Base-by-base conservation (phyloP, 148 eudicot species). In the Rhododendron kiyosumense region DNA sequence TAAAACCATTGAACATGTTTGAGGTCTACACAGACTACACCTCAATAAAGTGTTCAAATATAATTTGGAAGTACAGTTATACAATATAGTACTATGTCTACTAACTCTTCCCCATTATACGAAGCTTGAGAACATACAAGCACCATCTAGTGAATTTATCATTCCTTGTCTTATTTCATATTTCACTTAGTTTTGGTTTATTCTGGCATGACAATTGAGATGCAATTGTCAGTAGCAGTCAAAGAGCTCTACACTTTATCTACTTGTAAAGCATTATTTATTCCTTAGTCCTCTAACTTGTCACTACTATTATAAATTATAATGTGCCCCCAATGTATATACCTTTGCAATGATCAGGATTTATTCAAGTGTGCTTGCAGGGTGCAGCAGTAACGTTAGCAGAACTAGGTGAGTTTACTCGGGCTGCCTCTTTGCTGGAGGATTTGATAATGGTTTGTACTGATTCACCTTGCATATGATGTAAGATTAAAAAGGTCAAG, bases 301-400 rank as follows among this genome's bases (percentile, higher is more conserved):
- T 84, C 48, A 17, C 80, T 51, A 30, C 49, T 10, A 45, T 74
- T 46, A 22, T 74, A 34, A 13, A 45, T 74, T 46, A 22, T 74
- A 34, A 13, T 36, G 24, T 49, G 5, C 5, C 26, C 6, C 43
- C 7, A 41, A 41, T 41, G 43, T 41, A 41, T 41, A 41, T 41
- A 41, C 43, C 43, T 5, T 41, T 79, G 78, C 20, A 74, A 71
- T 43, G 71, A 28, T 45, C 80, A 14, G 22, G 38, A 36, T 77
- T 51, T 59, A 36, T 77, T 38, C 46, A 46, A 67, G 63, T 52
- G 81, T 5, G 12, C 84, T 86, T 90, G 71, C 90, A 97, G 99
- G 99, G 98, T 87, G 94, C 94, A 65, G 96, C 97, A 69, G 99
- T 95, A 81, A 91, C 95, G 71, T 88, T 90, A 88, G 87, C 95